Evolutionary conservation across 2,329 filamentous ascomycete genomes (phyloP).

Genomic region (Cryphonectria parasitica): DNA sequence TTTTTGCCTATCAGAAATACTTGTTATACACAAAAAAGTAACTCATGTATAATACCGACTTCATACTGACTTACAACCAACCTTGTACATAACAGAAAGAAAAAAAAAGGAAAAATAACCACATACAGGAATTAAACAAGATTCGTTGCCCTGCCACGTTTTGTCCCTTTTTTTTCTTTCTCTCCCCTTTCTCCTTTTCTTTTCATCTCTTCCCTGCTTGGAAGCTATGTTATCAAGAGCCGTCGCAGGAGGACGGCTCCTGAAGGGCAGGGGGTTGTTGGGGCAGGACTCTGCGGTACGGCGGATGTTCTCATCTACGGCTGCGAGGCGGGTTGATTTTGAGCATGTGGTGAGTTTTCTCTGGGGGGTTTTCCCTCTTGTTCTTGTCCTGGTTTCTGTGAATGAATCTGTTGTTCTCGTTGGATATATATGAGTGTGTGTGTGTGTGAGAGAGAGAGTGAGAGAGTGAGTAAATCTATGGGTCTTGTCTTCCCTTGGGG

Average conservation of each 20-base stretch:
- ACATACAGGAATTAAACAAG: neutral
- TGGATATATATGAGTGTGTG: neutral
- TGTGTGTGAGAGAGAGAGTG: constrained; percentile 5
- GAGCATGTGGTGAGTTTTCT: constrained; percentile 47
- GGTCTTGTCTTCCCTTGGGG: no score
- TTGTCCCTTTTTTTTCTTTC: neutral
- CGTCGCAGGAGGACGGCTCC: neutral
- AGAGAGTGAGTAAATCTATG: neutral
- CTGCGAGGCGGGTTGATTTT: constrained; percentile 44
- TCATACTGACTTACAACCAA: no score
- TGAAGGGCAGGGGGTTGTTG: neutral
- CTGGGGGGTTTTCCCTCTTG: neutral
- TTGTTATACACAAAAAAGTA: no score
- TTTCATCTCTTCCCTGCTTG: neutral
- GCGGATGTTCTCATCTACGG: constrained; percentile 42
- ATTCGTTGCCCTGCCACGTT: neutral
- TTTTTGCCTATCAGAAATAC: neutral
- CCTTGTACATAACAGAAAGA: no score
- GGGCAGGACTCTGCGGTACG: neutral
- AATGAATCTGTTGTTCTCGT: neutral
- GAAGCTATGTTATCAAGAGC: constrained; percentile 24
- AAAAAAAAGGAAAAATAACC: no score
- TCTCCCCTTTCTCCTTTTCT: neutral
- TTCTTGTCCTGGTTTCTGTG: no score
- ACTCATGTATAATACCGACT: no score